Conservation (phyloP, 345 rosid genomes). For the Abelmoschus esculentus region DNA sequence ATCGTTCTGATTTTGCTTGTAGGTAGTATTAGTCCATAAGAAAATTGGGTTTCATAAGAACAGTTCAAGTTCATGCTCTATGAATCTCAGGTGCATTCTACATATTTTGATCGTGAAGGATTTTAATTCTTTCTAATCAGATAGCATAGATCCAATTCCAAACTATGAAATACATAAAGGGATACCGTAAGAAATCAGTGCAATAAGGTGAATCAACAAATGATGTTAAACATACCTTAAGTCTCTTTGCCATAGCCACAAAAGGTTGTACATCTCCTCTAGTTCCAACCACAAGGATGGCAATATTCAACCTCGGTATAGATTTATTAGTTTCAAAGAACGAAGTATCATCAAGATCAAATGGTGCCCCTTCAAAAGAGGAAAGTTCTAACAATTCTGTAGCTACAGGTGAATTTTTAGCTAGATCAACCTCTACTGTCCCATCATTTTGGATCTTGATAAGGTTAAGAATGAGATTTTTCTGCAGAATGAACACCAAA, state of each 20-base stretch:
- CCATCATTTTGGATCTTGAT: slow-evolving; percentile 90
- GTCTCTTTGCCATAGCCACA: slow-evolving; percentile 90
- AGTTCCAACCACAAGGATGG: slow-evolving; percentile 91
- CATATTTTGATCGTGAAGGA: not conserved
- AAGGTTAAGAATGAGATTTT: slow-evolving; percentile 72
- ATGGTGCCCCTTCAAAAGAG: slow-evolving; percentile 40
- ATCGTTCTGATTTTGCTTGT: not conserved
- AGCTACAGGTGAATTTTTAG: slow-evolving; percentile 56
- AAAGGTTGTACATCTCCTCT: slow-evolving; percentile 99
- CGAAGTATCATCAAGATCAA: slow-evolving; percentile 30
- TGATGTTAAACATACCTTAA: slow-evolving; percentile 51
- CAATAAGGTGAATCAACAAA: slow-evolving; percentile 5
- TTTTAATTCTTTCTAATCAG: not conserved
- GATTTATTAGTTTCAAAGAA: slow-evolving; percentile 44
- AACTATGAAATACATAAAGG: not conserved
- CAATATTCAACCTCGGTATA: slow-evolving; percentile 70
- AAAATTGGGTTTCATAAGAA: not conserved
- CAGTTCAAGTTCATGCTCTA: not conserved
- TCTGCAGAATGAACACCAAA: slow-evolving; percentile 31
- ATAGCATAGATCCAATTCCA: not conserved
- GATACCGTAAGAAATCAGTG: not conserved
- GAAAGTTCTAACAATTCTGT: slow-evolving; percentile 72
- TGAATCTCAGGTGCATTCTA: not conserved
- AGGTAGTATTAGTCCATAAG: not conserved
- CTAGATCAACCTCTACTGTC: slow-evolving; percentile 82